phyloP scores from a whole-genome alignment of 306 rosid genomes.

The Castanea sativa region DNA sequence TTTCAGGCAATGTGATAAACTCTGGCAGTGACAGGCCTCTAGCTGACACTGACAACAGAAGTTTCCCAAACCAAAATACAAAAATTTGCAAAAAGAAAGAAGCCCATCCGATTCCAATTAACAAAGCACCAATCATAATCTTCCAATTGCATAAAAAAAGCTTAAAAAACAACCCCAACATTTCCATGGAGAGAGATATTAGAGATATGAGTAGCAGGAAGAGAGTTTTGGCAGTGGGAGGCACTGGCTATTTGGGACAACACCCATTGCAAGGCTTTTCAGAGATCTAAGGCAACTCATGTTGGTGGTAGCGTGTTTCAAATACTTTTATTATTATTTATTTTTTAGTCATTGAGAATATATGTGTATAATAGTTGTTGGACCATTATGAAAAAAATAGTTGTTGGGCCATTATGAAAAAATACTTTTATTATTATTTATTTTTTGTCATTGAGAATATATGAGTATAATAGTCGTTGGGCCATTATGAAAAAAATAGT shows the following conservation, averaged over 20 bases:
- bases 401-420: too few species aligned
- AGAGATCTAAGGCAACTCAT: slow-evolving; percentile 5
- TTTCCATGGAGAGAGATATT: background rate
- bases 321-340: too few species aligned
- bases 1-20: background rate
- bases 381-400: too few species aligned
- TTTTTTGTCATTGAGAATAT: too few species aligned
- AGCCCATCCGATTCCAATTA: background rate
- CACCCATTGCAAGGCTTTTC: slow-evolving; percentile 62
- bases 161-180: background rate
- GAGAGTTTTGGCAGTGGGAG: slow-evolving; percentile 75
- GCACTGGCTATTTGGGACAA: slow-evolving; percentile 92
- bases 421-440: too few species aligned
- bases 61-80: background rate
- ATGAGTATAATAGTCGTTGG: too few species aligned
- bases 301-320: too few species aligned
- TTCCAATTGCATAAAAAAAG: background rate
- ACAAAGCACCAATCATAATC: background rate
- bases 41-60: background rate
- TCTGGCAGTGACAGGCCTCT: background rate
- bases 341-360: too few species aligned
- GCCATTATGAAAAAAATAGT: too few species aligned
- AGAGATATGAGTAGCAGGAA: slow-evolving; percentile 37
- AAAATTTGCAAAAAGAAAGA: background rate
- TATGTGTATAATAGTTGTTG: too few species aligned